Percentiles rank a stretch among this genome's conserved stretches.
Evolutionary conservation across 768 basidiomycete species (phyloP).

Genomic region (Russula griseocarnosa): DNA sequence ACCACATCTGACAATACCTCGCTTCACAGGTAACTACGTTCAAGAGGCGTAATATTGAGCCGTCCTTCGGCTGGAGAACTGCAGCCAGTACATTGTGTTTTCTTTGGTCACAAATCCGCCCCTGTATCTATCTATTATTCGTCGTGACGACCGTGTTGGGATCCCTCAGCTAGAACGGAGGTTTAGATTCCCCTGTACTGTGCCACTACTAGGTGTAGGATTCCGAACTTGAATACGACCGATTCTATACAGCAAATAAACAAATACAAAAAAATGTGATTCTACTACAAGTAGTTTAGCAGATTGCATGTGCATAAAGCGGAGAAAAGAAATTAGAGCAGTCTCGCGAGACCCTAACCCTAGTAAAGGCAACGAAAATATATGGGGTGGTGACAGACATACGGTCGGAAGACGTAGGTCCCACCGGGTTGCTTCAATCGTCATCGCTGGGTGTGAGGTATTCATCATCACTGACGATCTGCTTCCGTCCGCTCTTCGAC

Average conservation of each 20-base stretch:
- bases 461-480: conserved; percentile 67
- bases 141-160: background rate
- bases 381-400: background rate
- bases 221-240: conserved; percentile 18
- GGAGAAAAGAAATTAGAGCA: background rate
- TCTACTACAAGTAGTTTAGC: conserved; percentile 26
- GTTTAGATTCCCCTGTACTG: background rate
- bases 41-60: conserved; percentile 43
- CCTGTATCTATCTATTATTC: conserved; percentile 14
- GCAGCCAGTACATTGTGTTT: conserved; percentile 4
- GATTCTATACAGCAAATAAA: conserved; percentile 28
- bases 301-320: conserved; percentile 1
- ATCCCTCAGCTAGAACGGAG: background rate
- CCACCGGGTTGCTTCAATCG: background rate
- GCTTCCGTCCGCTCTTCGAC: conserved; percentile 60
- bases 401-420: background rate
- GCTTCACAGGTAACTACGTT: conserved; percentile 57
- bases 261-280: conserved; percentile 23
- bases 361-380: background rate
- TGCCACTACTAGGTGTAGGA: conserved; percentile 17
- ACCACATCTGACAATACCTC: background rate
- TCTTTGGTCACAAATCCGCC: background rate
- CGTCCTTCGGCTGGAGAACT: background rate
- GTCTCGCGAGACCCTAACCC: conserved; percentile 3
- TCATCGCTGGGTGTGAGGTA: conserved; percentile 72